Evolutionary conservation across 345 rosid species (phyloP).

Genomic region (Populus nigra): DNA sequence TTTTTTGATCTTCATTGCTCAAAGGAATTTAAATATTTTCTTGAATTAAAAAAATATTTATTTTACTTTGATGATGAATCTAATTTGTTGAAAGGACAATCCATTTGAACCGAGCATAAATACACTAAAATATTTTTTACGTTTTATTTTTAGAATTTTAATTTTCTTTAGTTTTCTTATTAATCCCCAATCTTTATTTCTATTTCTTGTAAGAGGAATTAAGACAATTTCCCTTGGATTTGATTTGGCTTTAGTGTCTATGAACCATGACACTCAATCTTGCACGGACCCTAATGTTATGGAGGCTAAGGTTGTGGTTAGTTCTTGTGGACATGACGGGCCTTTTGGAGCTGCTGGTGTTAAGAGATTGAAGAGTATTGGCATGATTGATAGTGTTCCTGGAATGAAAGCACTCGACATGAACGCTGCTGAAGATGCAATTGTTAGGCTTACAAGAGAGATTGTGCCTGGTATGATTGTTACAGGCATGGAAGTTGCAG

Average conservation of each 20-base stretch:
- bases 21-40: too few relatives aligned
- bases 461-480: constrained; percentile 23
- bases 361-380: constrained; percentile 17
- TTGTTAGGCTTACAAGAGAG: constrained; percentile 22
- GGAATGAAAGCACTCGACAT: constrained; percentile 21
- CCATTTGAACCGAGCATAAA: too few relatives aligned
- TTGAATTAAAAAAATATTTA: too few relatives aligned
- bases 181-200: too few relatives aligned
- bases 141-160: too few relatives aligned
- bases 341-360: constrained; percentile 92
- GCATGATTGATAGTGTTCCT: constrained; percentile 19
- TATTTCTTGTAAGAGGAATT: too few relatives aligned
- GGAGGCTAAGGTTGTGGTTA: constrained; percentile 92
- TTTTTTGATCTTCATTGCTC: too few relatives aligned
- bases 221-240: too few relatives aligned
- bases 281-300: constrained; percentile 95
- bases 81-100: too few relatives aligned
- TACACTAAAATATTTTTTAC: too few relatives aligned
- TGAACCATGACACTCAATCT: constrained; percentile 95
- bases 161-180: too few relatives aligned
- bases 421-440: constrained; percentile 18
- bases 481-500: constrained; percentile 26
- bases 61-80: too few relatives aligned
- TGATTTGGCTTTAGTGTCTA: constrained; percentile 66
- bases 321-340: constrained; percentile 92